These are phyloP conservation scores for Nicotiana obtusifolia DNA, from an alignment of 257 asterid species.

Conservation along the genomic window DNA sequence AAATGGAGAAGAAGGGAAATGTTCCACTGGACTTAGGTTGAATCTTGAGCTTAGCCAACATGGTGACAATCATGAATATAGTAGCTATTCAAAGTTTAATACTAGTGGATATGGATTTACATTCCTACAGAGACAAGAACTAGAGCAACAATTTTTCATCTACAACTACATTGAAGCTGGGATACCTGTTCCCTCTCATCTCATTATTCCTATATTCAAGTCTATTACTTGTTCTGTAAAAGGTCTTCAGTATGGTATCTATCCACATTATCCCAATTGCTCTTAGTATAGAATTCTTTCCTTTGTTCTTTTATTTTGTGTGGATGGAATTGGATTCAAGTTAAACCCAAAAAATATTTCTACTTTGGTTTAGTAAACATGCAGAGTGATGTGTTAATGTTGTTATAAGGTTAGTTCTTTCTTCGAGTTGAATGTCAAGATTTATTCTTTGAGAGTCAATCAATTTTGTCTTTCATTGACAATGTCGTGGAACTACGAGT, in stretches of 20 bases:
- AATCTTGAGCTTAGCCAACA: neutral
- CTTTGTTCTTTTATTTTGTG: neutral
- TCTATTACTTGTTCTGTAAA: conserved; percentile 3
- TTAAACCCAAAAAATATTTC: neutral
- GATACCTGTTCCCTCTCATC: conserved; percentile 18
- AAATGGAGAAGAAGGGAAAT: neutral
- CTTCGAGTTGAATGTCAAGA: no score
- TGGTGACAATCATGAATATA: neutral
- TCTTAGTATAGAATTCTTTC: neutral
- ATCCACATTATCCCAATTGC: conserved; percentile 4
- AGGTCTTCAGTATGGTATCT: neutral
- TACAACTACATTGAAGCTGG: conserved; percentile 21
- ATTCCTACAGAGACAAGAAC: conserved; percentile 16
- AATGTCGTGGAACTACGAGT: no score
- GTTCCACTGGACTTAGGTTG: neutral
- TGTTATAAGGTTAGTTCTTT: no score
- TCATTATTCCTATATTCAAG: conserved; percentile 22
- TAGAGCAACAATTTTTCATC: conserved; percentile 19
- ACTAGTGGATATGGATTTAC: conserved; percentile 16
- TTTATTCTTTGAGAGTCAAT: no score
- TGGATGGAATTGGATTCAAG: no score
- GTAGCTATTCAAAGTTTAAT: neutral
- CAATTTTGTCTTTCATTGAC: no score
- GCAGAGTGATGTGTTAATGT: no score
- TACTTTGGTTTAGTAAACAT: neutral